Evolutionary conservation across 2,329 filamentous ascomycete genomes (phyloP), one percentile per base, ranked within the genome.

Genomic region (Aspergillus clavatus): DNA sequence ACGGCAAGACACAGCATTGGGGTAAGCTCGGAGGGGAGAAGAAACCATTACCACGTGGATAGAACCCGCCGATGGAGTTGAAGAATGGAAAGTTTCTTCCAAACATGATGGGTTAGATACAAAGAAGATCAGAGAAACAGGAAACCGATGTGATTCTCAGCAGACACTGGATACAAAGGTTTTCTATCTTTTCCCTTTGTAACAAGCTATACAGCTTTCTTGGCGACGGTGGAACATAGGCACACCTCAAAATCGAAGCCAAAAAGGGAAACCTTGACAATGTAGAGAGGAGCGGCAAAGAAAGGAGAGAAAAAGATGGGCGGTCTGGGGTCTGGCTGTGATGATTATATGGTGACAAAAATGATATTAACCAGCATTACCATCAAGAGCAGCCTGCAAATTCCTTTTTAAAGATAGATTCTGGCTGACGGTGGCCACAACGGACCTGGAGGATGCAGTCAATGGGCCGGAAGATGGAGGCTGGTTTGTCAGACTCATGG

Each of bases 331-430:
- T 29, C 37, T 44, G 29, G 36, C 14, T 7, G 23, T 18, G 38
- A 27, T 16, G 22, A 35, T 35, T 14, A 40, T 24, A 29, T 21
- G 21, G 22, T 33, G 27, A 40, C 35, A 40, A 47, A 44, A 51
- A 49, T 47, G 43, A 47, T 48, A 53, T 48, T 50, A 51, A 52
- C 39, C 47, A 43, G 51, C 61, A 64, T 70, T 71, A 74, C 71
- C 71, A 62, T 73, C 71, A 54, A 71, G 68, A 56, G 65, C 61
- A 51, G 66, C 62, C 60, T 72, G 70, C 43, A 71, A 60, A 51
- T 57, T 67, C 57, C 69, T 67, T 60, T 72, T 73, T 52, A 68
- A 56, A 46, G 59, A 62, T 52, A 65, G 59, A 52, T 59, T 65
- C 47, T 61, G 59, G 51, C 55, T 58, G 48, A 58, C 54, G 39